A percentile compares a stretch with the other conserved stretches of the same genome.
Evolutionary conservation across 1,284 basidiomycete genomes (phyloP).

Genomic region (Sporisorium graminicola): DNA sequence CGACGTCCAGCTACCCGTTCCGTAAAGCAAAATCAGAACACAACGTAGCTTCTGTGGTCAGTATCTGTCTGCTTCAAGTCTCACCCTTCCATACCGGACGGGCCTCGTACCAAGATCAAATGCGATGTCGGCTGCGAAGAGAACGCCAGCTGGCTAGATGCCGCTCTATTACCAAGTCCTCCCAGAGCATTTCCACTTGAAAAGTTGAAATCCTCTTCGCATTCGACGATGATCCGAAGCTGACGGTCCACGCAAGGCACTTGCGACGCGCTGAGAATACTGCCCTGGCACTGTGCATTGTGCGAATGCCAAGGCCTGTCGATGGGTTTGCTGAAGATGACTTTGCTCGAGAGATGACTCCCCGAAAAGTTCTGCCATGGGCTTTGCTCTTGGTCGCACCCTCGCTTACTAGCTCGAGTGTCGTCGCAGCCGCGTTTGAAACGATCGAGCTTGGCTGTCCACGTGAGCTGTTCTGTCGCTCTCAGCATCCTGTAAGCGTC

Average conservation of each 20-base stretch:
- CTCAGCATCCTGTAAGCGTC: neutral
- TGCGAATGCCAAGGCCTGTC: slow-evolving; percentile 9
- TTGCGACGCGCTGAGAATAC: too few species aligned
- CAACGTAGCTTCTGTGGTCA: neutral
- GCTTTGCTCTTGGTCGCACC: neutral
- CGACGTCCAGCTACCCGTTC: slow-evolving; percentile 22
- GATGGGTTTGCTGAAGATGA: slow-evolving; percentile 29
- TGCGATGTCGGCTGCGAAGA: slow-evolving; percentile 13
- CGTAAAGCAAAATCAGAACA: neutral
- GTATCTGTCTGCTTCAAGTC: neutral
- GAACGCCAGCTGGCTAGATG: neutral
- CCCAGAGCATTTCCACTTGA: neutral
- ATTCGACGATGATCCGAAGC: slow-evolving; percentile 26
- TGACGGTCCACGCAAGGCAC: slow-evolving; percentile 2
- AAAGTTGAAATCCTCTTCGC: neutral
- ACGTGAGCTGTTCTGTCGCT: slow-evolving; percentile 25
- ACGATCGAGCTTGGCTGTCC: slow-evolving; percentile 20
- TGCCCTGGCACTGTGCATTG: neutral
- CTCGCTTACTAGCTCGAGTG: neutral
- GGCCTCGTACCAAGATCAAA: slow-evolving; percentile 21
- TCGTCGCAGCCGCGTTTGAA: slow-evolving; percentile 21
- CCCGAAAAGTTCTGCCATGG: slow-evolving; percentile 35
- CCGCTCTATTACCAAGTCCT: neutral
- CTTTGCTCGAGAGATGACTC: slow-evolving; percentile 22
- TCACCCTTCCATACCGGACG: neutral